Conservation (phyloP, 495 filamentous ascomycete species). For the Cudoniella acicularis region DNA sequence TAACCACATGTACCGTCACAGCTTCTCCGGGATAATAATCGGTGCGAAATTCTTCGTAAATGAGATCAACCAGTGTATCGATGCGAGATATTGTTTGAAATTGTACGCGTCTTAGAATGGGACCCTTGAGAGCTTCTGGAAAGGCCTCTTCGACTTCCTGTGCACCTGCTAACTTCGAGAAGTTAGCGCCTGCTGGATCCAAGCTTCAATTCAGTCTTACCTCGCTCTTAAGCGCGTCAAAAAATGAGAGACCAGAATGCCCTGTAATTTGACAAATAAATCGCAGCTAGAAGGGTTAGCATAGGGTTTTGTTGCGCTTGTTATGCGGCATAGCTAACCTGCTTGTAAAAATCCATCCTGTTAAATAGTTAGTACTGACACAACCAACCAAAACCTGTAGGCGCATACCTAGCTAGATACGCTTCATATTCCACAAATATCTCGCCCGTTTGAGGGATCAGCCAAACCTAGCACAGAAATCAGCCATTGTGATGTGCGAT, state of each 20-base stretch:
- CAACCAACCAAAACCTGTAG: constrained; percentile 4
- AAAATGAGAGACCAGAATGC: constrained; percentile 89
- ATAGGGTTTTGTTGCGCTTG: neutral
- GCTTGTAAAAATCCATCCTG: constrained; percentile 91
- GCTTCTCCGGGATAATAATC: constrained; percentile 93
- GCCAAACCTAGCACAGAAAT: constrained; percentile 67
- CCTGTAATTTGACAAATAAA: constrained; percentile 96
- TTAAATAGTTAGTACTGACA: constrained; percentile 23
- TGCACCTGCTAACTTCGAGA: constrained; percentile 68
- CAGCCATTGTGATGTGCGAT: constrained; percentile 12
- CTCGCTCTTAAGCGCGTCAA: constrained; percentile 90
- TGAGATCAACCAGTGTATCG: constrained; percentile 72
- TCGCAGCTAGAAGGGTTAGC: constrained; percentile 52
- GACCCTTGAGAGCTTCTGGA: constrained; percentile 86
- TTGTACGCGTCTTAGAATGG: constrained; percentile 84
- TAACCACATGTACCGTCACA: constrained; percentile 67
- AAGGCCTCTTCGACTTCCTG: constrained; percentile 88
- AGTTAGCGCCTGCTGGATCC: constrained; percentile 9
- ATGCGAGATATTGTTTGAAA: constrained; percentile 88
- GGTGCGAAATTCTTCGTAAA: constrained; percentile 76
- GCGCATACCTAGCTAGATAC: constrained; percentile 71
- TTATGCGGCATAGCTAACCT: constrained; percentile 46
- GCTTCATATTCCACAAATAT: constrained; percentile 85
- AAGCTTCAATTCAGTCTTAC: constrained; percentile 41
- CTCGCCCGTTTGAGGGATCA: constrained; percentile 85